Evolutionary conservation across 306 rosid species (phyloP).

Genomic region (Cicer judaicum): DNA sequence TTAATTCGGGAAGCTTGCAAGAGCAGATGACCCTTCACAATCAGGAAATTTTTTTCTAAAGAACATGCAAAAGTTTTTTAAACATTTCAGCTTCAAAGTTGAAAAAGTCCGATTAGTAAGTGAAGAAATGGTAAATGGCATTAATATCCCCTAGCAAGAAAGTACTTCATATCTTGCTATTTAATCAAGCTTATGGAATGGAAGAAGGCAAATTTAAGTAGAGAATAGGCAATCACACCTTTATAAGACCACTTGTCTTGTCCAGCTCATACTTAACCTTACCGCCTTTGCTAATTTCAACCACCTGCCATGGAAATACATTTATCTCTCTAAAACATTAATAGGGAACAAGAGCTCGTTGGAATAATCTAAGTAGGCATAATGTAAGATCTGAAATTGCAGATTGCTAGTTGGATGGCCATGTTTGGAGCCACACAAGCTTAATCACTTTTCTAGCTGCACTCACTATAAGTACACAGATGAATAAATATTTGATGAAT

Average conservation of each 20-base stretch:
- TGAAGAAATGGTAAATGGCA: slow-evolving; percentile 11
- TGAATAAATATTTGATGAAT: background rate
- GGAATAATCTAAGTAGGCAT: slow-evolving; percentile 29
- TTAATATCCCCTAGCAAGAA: slow-evolving; percentile 12
- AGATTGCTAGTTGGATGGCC: slow-evolving; percentile 21
- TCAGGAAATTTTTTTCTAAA: background rate
- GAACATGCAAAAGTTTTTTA: background rate
- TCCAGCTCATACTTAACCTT: slow-evolving; percentile 98
- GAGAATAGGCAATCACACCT: slow-evolving; percentile 53
- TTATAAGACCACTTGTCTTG: slow-evolving; percentile 88
- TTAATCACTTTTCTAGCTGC: slow-evolving; percentile 17
- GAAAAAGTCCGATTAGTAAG: background rate
- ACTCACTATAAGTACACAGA: background rate
- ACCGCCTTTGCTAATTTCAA: slow-evolving; percentile 93
- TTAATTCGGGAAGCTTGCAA: slow-evolving; percentile 11
- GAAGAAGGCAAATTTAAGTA: slow-evolving; percentile 32
- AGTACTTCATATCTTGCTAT: slow-evolving; percentile 31
- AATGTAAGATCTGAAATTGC: slow-evolving; percentile 30
- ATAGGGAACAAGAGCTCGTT: slow-evolving; percentile 9
- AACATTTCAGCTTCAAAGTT: slow-evolving; percentile 25
- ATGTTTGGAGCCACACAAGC: slow-evolving; percentile 24
- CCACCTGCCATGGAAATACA: slow-evolving; percentile 67
- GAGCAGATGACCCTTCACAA: background rate
- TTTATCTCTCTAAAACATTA: slow-evolving; percentile 25
- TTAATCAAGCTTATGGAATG: slow-evolving; percentile 28